These are phyloP conservation scores for Saccharomyces hybrid DNA, from an alignment of 1,139 yeast species.

Conservation along the genomic window DNA sequence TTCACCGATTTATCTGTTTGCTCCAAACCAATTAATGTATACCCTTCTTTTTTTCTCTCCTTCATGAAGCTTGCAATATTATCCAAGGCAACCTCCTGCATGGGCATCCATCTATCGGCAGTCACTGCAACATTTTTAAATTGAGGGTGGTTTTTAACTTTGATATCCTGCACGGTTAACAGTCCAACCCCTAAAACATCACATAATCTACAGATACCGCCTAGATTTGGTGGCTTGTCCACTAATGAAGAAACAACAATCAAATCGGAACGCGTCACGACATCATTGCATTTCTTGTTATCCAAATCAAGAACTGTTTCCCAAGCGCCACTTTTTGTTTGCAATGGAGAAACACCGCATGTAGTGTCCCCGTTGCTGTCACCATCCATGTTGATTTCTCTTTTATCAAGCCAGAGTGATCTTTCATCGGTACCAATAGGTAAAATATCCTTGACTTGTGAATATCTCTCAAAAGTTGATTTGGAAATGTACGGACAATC, in stretches of 20 bases:
- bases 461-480: constrained; percentile 34
- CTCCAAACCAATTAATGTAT: constrained; percentile 80
- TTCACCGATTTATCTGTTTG: constrained; percentile 84
- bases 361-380: constrained; percentile 6
- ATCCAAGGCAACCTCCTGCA: constrained; percentile 62
- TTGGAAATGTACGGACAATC: constrained; percentile 43
- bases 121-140: constrained; percentile 88
- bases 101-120: constrained; percentile 94
- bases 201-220: constrained; percentile 87
- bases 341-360: constrained; percentile 47
- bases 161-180: constrained; percentile 65
- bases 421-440: constrained; percentile 47
- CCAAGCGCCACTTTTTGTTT: constrained; percentile 90
- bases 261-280: constrained; percentile 43
- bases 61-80: constrained; percentile 51
- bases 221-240: constrained; percentile 86
- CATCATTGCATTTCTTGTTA: constrained; percentile 15
- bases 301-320: constrained; percentile 57
- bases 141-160: constrained; percentile 55
- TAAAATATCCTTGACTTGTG: constrained; percentile 32
- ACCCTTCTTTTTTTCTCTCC: constrained; percentile 66
- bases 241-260: constrained; percentile 84
- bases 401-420: constrained; percentile 25
- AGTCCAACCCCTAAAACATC: constrained; percentile 88
- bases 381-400: constrained; percentile 9